Percentiles rank a stretch among this genome's conserved stretches.
Conservation (phyloP, 768 basidiomycete species). For the Kwoniella heveanensis region DNA sequence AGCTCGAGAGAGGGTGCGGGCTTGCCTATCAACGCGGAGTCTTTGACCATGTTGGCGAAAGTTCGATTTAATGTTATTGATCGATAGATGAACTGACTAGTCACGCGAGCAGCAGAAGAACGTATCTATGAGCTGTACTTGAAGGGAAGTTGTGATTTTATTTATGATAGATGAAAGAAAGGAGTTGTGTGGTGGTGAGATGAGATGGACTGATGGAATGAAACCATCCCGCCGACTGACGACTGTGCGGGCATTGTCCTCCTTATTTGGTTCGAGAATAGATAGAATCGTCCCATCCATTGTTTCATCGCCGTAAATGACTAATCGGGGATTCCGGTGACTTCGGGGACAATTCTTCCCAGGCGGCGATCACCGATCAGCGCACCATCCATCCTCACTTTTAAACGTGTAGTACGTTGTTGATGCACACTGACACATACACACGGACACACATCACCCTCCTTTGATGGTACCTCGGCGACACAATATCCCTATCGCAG, state of each 20-base stretch:
- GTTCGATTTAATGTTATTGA: no score
- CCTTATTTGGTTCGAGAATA: not conserved
- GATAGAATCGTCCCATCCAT: not conserved
- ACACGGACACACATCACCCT: not conserved
- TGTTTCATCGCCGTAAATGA: not conserved
- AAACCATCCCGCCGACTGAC: not conserved
- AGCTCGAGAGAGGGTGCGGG: constrained; percentile 69
- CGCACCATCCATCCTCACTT: no score
- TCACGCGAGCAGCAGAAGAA: no score
- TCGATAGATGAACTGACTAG: no score
- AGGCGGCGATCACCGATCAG: not conserved
- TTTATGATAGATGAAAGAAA: no score
- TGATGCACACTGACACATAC: not conserved
- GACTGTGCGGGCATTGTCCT: no score
- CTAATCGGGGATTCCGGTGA: not conserved
- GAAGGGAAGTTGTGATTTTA: no score
- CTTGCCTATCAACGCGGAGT: constrained; percentile 64
- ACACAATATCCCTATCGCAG: no score
- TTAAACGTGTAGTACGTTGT: no score
- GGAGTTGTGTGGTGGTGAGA: no score
- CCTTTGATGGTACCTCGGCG: not conserved
- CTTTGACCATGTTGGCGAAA: constrained; percentile 34
- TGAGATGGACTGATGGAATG: no score
- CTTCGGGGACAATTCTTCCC: not conserved
- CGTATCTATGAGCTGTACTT: no score